phyloP scores from a whole-genome alignment of 805 yeast genomes.

The Wickerhamomyces hampshirensis region DNA sequence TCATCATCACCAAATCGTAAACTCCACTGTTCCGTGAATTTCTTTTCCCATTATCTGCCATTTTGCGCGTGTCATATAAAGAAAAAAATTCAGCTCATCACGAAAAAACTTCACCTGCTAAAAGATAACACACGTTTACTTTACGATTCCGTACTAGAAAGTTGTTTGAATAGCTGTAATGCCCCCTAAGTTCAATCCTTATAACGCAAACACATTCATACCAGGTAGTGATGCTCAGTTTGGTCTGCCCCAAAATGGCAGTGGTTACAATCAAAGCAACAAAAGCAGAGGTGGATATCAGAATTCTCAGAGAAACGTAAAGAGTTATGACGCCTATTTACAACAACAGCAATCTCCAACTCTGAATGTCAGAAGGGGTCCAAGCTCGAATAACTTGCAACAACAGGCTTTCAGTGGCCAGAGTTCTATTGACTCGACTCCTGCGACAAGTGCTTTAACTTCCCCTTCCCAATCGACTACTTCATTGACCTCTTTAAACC shows the following conservation, averaged over 20 bases:
- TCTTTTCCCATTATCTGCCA: no score
- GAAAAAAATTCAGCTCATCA: not conserved
- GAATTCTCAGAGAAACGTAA: slow-evolving; percentile 17
- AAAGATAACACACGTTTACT: no score
- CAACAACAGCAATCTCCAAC: slow-evolving; percentile 12
- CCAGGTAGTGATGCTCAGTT: slow-evolving; percentile 23
- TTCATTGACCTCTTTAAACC: slow-evolving; percentile 66
- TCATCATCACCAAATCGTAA: no score
- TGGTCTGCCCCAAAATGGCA: slow-evolving; percentile 1
- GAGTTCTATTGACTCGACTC: slow-evolving; percentile 21
- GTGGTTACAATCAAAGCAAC: not conserved
- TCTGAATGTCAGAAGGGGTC: slow-evolving; percentile 15
- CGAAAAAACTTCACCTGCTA: no score
- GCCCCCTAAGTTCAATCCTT: slow-evolving; percentile 39
- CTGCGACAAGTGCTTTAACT: slow-evolving; percentile 19
- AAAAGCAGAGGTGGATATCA: slow-evolving; percentile 8
- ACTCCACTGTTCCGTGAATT: no score
- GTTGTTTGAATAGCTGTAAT: no score
- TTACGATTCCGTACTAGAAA: no score
- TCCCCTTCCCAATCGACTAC: slow-evolving; percentile 57
- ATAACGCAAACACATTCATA: slow-evolving; percentile 26
- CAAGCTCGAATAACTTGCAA: slow-evolving; percentile 10
- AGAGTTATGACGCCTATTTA: slow-evolving; percentile 23
- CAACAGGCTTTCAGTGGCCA: slow-evolving; percentile 11
- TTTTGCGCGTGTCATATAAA: no score